phyloP scores from a whole-genome alignment of 2,329 filamentous ascomycete species.

The Lecanicillium sp. region DNA sequence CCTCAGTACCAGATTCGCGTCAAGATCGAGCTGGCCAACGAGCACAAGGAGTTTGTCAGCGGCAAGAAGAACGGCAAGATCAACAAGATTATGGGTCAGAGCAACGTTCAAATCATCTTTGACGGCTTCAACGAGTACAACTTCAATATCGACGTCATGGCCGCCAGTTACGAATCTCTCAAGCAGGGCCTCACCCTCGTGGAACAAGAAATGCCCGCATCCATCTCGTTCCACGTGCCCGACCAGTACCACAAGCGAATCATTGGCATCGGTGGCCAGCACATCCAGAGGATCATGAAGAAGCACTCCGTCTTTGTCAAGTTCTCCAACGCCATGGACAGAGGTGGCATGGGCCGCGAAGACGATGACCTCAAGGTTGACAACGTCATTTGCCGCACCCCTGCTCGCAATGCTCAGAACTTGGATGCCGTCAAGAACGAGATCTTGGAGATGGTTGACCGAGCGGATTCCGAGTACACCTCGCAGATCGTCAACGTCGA shows the following conservation, averaged over 20 bases:
- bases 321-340: conserved; percentile 98
- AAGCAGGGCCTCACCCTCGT: conserved; percentile 89
- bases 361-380: conserved; percentile 98
- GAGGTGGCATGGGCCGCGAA: conserved; percentile 84
- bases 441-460: conserved; percentile 99
- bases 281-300: conserved; percentile 99
- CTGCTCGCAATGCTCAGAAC: conserved; percentile 93
- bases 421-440: conserved; percentile 96
- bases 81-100: conserved; percentile 99
- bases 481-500: conserved; percentile 91
- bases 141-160: conserved; percentile 98
- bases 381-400: conserved; percentile 97
- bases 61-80: conserved; percentile 99
- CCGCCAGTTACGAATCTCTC: conserved; percentile 85
- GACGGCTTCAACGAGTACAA: conserved; percentile 99
- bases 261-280: conserved; percentile 95
- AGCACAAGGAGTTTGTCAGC: conserved; percentile 99
- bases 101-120: conserved; percentile 98
- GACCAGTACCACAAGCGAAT: conserved; percentile 99
- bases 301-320: conserved; percentile 99
- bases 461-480: conserved; percentile 95
- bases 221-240: conserved; percentile 97
- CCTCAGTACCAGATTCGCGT: conserved; percentile 90
- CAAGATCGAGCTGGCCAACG: conserved; percentile 97
- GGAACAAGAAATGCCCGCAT: conserved; percentile 98